Base-by-base conservation (phyloP, 2,329 filamentous ascomycete species). In the Nemania diffusa region DNA sequence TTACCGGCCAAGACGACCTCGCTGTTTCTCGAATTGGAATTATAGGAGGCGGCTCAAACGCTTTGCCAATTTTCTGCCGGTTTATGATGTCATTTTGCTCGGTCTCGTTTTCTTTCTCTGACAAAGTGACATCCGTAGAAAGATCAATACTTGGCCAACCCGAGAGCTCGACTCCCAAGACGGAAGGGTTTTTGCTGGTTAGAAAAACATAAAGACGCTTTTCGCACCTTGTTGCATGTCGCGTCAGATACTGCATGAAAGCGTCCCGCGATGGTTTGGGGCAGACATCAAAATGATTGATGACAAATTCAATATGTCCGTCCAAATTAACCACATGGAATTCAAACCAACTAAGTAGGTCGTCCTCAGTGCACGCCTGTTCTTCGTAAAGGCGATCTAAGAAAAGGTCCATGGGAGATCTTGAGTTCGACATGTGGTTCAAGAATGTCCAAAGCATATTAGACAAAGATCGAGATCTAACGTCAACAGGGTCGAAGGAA, bases 371-470 rank as follows among this genome's bases (percentile, higher is more conserved):
- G 50, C 58, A 62, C 44, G 50, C 50, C 29, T 55, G 58, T 29
- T 62, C 58, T 15, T 55, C 58, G n/a, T 46, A 53, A 22, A 62
- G 50, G 15, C 58, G 58, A 29, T 46, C 6, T 6, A 62, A 55
- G 50, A 62, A 24, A 17, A 29, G 17, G 29, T 9, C 29, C 29
- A 9, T 5, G 9, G 29, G 29, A 32, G 9, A 32, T 32, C 29
- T 32, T n/a, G n/a, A n/a, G n/a, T 32, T 32, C 29, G 29, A 32
- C 29, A 32, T n/a, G 5, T 55, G 34, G 13, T 50, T 20, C 13
- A 62, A 27, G 24, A 62, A 55, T 15, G 58, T 62, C 58, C 50
- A 62, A 55, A 62, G 17, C 58, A 62, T 62, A 40, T 13, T 48
- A 8, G 58, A 62, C n/a, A 62, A 40, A 22, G 58, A 62, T 6